Evolutionary conservation across 192 early-diverging fungal species (phyloP).

Genomic region (Spizellomyces punctatus): DNA sequence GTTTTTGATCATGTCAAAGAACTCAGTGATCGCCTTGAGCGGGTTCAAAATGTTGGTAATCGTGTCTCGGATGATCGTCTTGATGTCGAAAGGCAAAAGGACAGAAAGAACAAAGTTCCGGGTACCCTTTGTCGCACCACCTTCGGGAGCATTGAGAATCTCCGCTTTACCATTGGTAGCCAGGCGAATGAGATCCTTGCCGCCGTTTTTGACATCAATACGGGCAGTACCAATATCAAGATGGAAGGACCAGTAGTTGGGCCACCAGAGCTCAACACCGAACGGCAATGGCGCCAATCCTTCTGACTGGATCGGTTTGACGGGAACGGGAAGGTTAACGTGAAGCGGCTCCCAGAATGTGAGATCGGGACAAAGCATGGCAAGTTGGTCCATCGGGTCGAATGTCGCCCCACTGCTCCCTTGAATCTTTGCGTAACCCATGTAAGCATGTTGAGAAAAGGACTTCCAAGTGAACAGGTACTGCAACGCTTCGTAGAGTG

Average conservation of each 20-base stretch:
- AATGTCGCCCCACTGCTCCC: conserved; percentile 12
- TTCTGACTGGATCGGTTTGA: conserved; percentile 2
- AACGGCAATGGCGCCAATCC: conserved; percentile 26
- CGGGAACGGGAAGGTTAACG: conserved; percentile 13
- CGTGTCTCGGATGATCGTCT: background rate
- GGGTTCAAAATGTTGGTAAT: conserved; percentile 22
- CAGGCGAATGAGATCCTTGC: conserved; percentile 11
- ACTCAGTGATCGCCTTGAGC: conserved; percentile 14
- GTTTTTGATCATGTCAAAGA: conserved; percentile 11
- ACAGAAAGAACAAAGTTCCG: conserved; percentile 25
- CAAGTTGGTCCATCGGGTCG: conserved; percentile 11
- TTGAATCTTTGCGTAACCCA: conserved; percentile 17
- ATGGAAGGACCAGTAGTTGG: conserved; percentile 14
- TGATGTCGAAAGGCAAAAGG: conserved; percentile 14
- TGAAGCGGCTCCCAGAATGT: conserved; percentile 26
- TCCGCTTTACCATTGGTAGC: conserved; percentile 18
- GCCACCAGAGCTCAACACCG: conserved; percentile 20
- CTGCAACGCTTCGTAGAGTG: conserved; percentile 21
- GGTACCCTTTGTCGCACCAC: conserved; percentile 20
- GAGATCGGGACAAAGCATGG: conserved; percentile 11
- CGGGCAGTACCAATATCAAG: conserved; percentile 10
- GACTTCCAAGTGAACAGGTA: conserved; percentile 18
- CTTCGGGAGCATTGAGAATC: conserved; percentile 24
- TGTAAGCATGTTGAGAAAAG: conserved; percentile 5
- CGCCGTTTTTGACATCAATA: conserved; percentile 9